Conservation (phyloP, 371 early-diverging fungal species). For the Dichotomocladium elegans region DNA sequence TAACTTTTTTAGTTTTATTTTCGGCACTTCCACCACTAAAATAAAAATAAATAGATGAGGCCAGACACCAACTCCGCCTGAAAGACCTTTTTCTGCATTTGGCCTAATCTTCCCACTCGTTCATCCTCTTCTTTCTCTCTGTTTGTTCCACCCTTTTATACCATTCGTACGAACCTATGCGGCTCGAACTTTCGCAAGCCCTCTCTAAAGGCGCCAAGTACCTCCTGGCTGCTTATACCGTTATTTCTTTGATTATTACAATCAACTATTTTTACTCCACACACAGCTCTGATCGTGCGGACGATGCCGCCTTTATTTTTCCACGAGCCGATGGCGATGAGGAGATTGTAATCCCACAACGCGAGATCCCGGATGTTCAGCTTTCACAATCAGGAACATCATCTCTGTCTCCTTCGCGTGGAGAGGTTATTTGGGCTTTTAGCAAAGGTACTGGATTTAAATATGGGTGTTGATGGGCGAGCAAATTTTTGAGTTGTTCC, state of each 20-base stretch:
- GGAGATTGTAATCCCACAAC: no score
- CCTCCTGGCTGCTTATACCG: conserved; percentile 7
- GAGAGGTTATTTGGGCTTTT: conserved; percentile 7
- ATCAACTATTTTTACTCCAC: conserved; percentile 15
- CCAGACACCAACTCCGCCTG: conserved; percentile 4
- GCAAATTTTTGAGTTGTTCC: no score
- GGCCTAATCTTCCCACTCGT: neutral
- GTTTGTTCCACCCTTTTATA: conserved; percentile 4
- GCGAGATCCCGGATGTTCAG: no score
- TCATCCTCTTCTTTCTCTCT: conserved; percentile 4
- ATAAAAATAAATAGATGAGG: neutral
- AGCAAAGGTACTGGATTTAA: conserved; percentile 19
- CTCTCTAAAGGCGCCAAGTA: conserved; percentile 5
- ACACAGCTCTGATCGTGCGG: conserved; percentile 1
- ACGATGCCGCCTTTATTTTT: conserved; percentile 6
- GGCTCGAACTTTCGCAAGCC: conserved; percentile 9
- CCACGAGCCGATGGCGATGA: conserved; percentile 13
- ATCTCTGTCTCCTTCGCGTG: neutral
- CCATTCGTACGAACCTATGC: neutral
- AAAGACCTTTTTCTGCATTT: conserved; percentile 5
- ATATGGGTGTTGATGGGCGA: no score
- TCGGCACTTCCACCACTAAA: no score
- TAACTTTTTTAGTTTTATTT: no score
- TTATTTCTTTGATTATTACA: conserved; percentile 12
- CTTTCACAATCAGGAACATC: no score